Conservation (phyloP, 1,139 yeast genomes). For the Arxiozyma slooffiae region DNA sequence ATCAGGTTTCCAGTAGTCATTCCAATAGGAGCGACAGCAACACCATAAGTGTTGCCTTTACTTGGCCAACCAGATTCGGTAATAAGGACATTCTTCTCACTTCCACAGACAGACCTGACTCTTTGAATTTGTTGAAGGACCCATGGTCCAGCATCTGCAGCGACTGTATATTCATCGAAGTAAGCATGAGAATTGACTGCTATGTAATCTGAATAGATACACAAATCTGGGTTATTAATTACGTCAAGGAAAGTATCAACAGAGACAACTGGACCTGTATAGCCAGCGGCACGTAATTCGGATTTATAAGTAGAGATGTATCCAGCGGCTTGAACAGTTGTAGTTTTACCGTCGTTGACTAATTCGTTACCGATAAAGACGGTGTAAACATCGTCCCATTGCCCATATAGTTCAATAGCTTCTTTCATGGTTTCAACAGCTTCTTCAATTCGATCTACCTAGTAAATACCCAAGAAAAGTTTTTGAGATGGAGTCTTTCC, state of each 20-base stretch:
- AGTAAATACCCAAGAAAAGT: conserved; percentile 62
- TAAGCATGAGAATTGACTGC: conserved; percentile 77
- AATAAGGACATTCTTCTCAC: conserved; percentile 47
- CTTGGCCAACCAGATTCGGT: conserved; percentile 84
- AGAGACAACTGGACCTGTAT: conserved; percentile 61
- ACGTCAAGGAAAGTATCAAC: conserved; percentile 75
- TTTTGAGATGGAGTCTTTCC: conserved; percentile 54
- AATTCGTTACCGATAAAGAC: conserved; percentile 73
- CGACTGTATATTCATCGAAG: conserved; percentile 62
- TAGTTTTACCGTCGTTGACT: conserved; percentile 58
- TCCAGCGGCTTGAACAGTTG: conserved; percentile 44
- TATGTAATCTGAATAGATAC: conserved; percentile 63
- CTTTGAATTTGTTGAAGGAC: conserved; percentile 53
- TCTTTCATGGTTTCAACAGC: conserved; percentile 45
- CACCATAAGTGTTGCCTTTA: conserved; percentile 53
- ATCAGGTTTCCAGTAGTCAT: conserved; percentile 68
- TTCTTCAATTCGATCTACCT: conserved; percentile 42
- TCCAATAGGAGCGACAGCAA: conserved; percentile 60
- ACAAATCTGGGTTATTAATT: conserved; percentile 57
- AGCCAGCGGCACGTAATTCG: conserved; percentile 53
- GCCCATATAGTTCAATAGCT: conserved; percentile 48
- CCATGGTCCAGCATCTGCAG: conserved; percentile 64
- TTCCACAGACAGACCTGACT: conserved; percentile 57
- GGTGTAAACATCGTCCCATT: conserved; percentile 64
- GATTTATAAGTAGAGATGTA: conserved; percentile 50